Evolutionary conservation across 805 yeast genomes (phyloP), one percentile per base, ranked within the genome.

Genomic region (Lipomyces mesembrius): DNA sequence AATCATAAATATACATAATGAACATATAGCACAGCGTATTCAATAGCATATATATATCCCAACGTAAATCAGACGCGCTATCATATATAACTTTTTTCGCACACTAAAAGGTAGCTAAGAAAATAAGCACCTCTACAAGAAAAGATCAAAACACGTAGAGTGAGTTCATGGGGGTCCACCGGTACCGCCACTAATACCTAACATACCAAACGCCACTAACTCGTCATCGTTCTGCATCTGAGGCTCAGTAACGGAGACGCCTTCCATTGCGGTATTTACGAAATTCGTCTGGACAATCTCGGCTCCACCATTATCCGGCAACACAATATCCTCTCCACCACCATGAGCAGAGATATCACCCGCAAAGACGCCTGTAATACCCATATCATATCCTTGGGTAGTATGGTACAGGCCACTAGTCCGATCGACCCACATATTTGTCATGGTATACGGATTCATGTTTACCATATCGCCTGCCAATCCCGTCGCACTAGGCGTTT

Each of bases 401-500:
- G 49, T 43, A 6, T 8, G 49, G 20, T 43, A 43, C 22, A 22
- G 27, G 8, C 6, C 37, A 52, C 17, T 14, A 14, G 12, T n/a
- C 52, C 49, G 35, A 14, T 54, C 64, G 14, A 53, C n/a, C 66
- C 66, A 63, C 34, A 53, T 17, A 27, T 39, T 59, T 14, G 32
- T n/a, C 17, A 46, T 39, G 22, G 63, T 22, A 32, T 17, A 60
- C 25, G 56, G 59, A 53, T 59, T 37, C 39, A 59, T 14, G 7
- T 55, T 17, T 3, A 64, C 53, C 66, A 59, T 62, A 14, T 64
- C 59, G 12, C 65, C 61, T 2, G 65, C 29, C 51, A 60, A 8
- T 9, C 54, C 11, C 17, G 29, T 49, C 39, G 37, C 39, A 17
- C 46, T 22, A 32, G 59, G 25, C 55, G 59, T 20, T 7, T 17